Percentiles rank a stretch among this genome's conserved stretches.
phyloP scores from a whole-genome alignment of 345 rosid genomes.

The Cardiospermum halicacabum region DNA sequence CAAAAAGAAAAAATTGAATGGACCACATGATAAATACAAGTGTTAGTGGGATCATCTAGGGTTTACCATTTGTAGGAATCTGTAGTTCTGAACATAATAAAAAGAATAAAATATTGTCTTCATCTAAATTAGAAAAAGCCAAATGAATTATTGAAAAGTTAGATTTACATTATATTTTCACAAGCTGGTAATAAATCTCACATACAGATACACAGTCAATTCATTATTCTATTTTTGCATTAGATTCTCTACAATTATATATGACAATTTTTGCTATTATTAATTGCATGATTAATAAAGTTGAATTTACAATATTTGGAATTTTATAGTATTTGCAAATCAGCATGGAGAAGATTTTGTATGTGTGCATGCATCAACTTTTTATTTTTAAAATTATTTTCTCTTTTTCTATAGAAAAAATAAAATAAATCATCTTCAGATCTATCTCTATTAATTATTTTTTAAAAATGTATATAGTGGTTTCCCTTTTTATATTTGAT shows the following conservation, averaged over 20 bases:
- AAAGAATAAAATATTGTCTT: conserved; percentile 4
- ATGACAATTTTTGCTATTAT: neutral
- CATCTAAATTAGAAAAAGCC: neutral
- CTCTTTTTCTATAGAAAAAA: too few relatives aligned
- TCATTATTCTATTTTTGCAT: neutral
- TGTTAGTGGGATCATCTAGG: conserved; percentile 6
- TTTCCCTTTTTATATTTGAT: too few relatives aligned
- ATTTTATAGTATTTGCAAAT: too few relatives aligned
- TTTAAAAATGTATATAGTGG: too few relatives aligned
- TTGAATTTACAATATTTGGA: too few relatives aligned
- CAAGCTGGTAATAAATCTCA: too few relatives aligned
- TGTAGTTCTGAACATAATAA: conserved; percentile 13
- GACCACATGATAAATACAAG: neutral
- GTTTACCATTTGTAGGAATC: conserved; percentile 18
- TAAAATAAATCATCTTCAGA: too few relatives aligned
- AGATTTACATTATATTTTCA: too few relatives aligned
- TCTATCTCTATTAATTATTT: too few relatives aligned
- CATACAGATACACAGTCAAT: conserved; percentile 7
- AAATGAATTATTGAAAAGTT: neutral
- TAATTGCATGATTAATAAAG: neutral
- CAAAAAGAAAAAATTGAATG: neutral
- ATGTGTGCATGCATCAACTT: too few relatives aligned
- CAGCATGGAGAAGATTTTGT: too few relatives aligned
- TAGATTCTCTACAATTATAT: neutral
- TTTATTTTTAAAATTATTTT: too few relatives aligned